Evolutionary conservation across 75 land plant species (phyloP).

Genomic region (Larix kaempferi): DNA sequence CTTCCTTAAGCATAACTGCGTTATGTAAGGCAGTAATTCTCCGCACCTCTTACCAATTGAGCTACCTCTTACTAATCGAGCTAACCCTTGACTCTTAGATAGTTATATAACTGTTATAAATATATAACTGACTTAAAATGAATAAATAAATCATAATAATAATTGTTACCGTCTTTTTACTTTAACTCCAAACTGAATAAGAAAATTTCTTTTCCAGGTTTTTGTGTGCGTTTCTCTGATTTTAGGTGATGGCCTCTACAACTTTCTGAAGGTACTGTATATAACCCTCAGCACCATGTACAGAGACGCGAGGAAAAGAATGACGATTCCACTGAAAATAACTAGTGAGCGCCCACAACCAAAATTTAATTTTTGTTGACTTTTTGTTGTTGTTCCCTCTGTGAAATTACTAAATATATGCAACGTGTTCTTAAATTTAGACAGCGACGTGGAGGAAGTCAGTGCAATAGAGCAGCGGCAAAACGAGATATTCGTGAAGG

Average conservation of each 20-base stretch:
- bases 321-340: conserved; percentile 20
- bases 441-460: background rate
- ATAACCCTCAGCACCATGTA: conserved; percentile 41
- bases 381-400: no score
- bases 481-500: conserved; percentile 50
- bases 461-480: conserved; percentile 6
- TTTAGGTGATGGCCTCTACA: conserved; percentile 79
- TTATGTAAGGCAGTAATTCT: no score
- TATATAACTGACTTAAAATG: no score
- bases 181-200: no score
- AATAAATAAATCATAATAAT: background rate
- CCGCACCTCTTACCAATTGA: no score
- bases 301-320: conserved; percentile 13
- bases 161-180: no score
- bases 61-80: no score
- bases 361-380: background rate
- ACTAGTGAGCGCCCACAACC: background rate
- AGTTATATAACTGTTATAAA: no score
- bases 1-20: no score
- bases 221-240: conserved; percentile 75
- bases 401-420: background rate
- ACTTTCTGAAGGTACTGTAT: conserved; percentile 52
- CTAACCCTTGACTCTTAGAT: no score
- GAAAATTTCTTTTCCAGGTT: conserved; percentile 37
- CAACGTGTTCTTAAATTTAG: background rate